Conservation (phyloP, 345 rosid genomes). For the Eucalyptus paniculata region DNA sequence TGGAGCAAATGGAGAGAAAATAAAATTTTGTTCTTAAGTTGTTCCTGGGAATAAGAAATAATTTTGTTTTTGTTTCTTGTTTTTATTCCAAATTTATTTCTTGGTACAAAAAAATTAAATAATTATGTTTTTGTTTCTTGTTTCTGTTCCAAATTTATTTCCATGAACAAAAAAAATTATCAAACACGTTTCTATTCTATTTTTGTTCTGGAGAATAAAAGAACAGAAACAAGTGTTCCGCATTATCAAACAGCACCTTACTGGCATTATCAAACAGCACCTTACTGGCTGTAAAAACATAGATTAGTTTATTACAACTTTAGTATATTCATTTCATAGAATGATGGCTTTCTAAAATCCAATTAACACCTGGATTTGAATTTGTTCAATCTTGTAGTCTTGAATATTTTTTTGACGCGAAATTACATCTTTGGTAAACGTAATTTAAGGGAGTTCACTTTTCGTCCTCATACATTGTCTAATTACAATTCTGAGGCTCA, state of each 20-base stretch:
- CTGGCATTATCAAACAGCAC: fast-evolving
- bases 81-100: too few relatives aligned
- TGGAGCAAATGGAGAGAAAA: too few relatives aligned
- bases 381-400: not conserved
- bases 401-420: not conserved
- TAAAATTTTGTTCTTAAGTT: too few relatives aligned
- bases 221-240: fast-evolving
- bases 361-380: not conserved
- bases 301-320: not conserved
- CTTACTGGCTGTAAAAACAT: not conserved
- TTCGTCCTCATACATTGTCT: not conserved
- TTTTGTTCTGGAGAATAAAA: fast-evolving
- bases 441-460: not conserved
- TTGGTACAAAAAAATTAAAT: fast-evolving
- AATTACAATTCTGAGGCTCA: not conserved
- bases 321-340: not conserved
- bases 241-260: fast-evolving
- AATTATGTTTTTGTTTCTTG: too few relatives aligned
- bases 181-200: fast-evolving
- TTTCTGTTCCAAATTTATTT: too few relatives aligned
- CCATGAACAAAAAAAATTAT: fast-evolving
- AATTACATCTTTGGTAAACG: not conserved
- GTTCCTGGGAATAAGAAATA: fast-evolving
- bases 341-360: not conserved
- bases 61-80: too few relatives aligned